Conservation (phyloP, 768 basidiomycete genomes). For the Neoboletus subvelutipes region DNA sequence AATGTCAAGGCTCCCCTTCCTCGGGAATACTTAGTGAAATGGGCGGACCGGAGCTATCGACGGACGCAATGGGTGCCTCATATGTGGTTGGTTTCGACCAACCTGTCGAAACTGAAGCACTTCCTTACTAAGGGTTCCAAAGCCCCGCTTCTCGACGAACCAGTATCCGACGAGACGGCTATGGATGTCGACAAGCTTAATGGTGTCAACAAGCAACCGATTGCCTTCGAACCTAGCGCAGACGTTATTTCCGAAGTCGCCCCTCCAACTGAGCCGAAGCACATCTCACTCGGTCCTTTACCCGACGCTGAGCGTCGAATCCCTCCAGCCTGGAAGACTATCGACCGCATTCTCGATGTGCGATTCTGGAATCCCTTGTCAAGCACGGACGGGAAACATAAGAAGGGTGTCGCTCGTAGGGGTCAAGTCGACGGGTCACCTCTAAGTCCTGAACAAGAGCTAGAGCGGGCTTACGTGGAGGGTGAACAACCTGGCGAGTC, state of each 20-base stretch:
- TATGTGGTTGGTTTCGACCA: slow-evolving; percentile 79
- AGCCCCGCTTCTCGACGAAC: slow-evolving; percentile 59
- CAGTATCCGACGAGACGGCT: slow-evolving; percentile 29
- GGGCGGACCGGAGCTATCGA: slow-evolving; percentile 75
- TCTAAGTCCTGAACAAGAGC: slow-evolving; percentile 25
- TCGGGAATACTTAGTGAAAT: slow-evolving; percentile 94
- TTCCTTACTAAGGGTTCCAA: slow-evolving; percentile 71
- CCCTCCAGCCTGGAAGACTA: slow-evolving; percentile 78
- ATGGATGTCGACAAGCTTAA: slow-evolving; percentile 31
- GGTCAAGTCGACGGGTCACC: slow-evolving; percentile 28
- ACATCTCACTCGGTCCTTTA: slow-evolving; percentile 38
- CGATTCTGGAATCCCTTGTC: slow-evolving; percentile 54
- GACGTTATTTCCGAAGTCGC: slow-evolving; percentile 37
- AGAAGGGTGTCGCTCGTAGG: slow-evolving; percentile 25
- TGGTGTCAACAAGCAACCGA: slow-evolving; percentile 18
- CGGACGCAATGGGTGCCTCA: slow-evolving; percentile 89
- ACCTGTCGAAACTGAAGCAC: slow-evolving; percentile 65
- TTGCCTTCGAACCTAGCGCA: slow-evolving; percentile 43
- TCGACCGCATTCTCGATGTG: slow-evolving; percentile 90
- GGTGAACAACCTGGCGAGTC: slow-evolving; percentile 64
- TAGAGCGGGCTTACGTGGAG: slow-evolving; percentile 44
- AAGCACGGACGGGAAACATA: slow-evolving; percentile 10
- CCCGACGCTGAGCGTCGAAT: slow-evolving; percentile 74
- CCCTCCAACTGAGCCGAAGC: slow-evolving; percentile 28
- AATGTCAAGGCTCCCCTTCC: slow-evolving; percentile 64